These are phyloP conservation scores for Bondarzewia mesenterica DNA, from an alignment of 1,284 basidiomycete genomes.

Conservation along the genomic window DNA sequence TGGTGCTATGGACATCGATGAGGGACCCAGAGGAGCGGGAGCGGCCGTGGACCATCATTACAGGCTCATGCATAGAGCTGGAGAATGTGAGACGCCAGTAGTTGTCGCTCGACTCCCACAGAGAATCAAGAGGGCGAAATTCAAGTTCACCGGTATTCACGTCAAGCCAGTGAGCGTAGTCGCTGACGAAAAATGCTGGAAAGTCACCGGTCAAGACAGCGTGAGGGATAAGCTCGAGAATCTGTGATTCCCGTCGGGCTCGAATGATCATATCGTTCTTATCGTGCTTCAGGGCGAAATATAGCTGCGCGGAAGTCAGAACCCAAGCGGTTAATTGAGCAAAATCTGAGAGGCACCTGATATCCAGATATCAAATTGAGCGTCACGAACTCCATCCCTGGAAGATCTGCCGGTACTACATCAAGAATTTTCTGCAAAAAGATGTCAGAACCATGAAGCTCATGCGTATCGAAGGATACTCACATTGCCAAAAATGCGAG, in stretches of 20 bases:
- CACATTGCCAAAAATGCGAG: slow-evolving; percentile 24
- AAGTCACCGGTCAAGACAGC: slow-evolving; percentile 26
- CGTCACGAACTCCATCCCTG: slow-evolving; percentile 10
- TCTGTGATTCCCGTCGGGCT: neutral
- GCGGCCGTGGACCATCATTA: neutral
- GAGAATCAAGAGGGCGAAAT: slow-evolving; percentile 24
- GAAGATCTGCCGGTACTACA: slow-evolving; percentile 7
- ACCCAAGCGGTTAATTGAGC: neutral
- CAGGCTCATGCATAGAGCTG: neutral
- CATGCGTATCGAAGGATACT: slow-evolving; percentile 13
- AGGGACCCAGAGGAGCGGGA: neutral
- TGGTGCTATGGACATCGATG: slow-evolving; percentile 25
- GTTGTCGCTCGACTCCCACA: slow-evolving; percentile 16
- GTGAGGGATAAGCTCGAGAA: slow-evolving; percentile 30
- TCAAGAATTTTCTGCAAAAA: slow-evolving; percentile 9
- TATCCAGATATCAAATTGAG: slow-evolving; percentile 3
- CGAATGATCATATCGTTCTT: neutral
- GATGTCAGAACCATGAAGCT: neutral
- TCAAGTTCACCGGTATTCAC: slow-evolving; percentile 23
- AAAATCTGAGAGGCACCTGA: slow-evolving; percentile 1
- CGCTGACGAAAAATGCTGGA: slow-evolving; percentile 24
- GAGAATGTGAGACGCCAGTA: slow-evolving; percentile 20
- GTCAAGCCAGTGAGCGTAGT: slow-evolving; percentile 33
- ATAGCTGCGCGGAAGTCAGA: neutral
- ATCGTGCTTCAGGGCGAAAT: neutral